Conservation (phyloP, 1,139 yeast species). For the Geotrichum klebahnii region DNA sequence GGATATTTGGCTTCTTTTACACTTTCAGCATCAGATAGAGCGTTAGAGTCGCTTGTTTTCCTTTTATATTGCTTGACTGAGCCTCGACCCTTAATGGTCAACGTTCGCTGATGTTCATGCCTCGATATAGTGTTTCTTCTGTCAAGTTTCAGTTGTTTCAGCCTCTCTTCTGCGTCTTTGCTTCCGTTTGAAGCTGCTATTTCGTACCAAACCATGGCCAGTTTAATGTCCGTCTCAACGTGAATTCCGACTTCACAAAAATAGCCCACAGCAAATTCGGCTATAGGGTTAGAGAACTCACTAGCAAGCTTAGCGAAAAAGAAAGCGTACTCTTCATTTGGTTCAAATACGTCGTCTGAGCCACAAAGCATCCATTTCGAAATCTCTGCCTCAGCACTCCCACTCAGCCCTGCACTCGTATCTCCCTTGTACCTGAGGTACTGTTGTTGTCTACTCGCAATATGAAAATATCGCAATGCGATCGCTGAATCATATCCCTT, state of each 20-base stretch:
- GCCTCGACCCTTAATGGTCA: slow-evolving; percentile 29
- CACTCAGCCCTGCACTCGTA: slow-evolving; percentile 25
- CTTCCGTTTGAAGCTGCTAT: slow-evolving; percentile 34
- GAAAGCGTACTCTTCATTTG: slow-evolving; percentile 42
- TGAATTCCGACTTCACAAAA: slow-evolving; percentile 43
- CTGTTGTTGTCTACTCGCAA: slow-evolving; percentile 40
- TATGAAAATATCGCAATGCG: slow-evolving; percentile 41
- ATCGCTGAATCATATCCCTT: slow-evolving; percentile 39
- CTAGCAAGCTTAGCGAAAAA: slow-evolving; percentile 40
- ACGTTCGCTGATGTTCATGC: slow-evolving; percentile 31
- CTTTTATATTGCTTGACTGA: slow-evolving; percentile 24
- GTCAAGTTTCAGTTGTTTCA: slow-evolving; percentile 26
- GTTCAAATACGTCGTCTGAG: slow-evolving; percentile 31
- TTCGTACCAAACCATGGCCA: slow-evolving; percentile 36
- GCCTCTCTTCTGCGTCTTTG: slow-evolving; percentile 35
- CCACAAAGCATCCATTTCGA: slow-evolving; percentile 44
- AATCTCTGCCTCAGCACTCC: slow-evolving; percentile 41
- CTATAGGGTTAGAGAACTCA: slow-evolving; percentile 35
- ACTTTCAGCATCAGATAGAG: background rate
- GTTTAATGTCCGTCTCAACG: slow-evolving; percentile 29
- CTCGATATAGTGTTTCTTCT: slow-evolving; percentile 25
- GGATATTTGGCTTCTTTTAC: background rate
- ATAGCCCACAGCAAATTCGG: slow-evolving; percentile 43
- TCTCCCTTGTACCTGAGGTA: slow-evolving; percentile 30
- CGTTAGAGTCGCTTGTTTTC: background rate